A percentile compares a stretch with the other conserved stretches of the same genome.
Conservation (phyloP, 106 monocot species). For the Dendrobium nobile region DNA sequence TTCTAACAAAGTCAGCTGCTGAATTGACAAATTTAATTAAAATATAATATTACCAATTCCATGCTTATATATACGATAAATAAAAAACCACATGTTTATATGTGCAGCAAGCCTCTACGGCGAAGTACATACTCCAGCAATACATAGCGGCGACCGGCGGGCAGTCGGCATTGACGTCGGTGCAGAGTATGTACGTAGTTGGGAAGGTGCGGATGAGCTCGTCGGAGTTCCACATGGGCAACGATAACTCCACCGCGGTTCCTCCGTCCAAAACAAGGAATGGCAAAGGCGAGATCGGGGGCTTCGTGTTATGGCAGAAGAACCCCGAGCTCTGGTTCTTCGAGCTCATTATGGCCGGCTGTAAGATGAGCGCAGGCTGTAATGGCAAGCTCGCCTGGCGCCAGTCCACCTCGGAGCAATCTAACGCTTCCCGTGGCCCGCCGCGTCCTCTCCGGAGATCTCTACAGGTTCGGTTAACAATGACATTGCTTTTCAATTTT, state of each 20-base stretch:
- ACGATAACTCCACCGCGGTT: slow-evolving; percentile 15
- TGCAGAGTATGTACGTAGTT: slow-evolving; percentile 56
- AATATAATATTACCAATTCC: too few species aligned
- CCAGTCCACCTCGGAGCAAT: slow-evolving; percentile 48
- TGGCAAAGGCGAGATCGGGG: slow-evolving; percentile 55
- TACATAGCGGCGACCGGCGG: slow-evolving; percentile 70
- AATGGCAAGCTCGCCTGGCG: slow-evolving; percentile 60
- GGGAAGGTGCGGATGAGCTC: slow-evolving; percentile 66
- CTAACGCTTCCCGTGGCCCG: slow-evolving; percentile 49
- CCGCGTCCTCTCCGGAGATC: slow-evolving; percentile 54
- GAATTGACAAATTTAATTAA: too few species aligned
- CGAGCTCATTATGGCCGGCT: slow-evolving; percentile 63
- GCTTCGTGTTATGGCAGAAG: slow-evolving; percentile 70
- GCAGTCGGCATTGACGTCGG: slow-evolving; percentile 43
- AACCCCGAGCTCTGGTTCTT: slow-evolving; percentile 63
- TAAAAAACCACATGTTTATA: too few species aligned
- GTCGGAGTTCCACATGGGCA: slow-evolving; percentile 50
- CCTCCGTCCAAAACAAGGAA: neutral
- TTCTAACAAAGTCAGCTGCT: too few species aligned
- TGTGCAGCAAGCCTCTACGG: slow-evolving; percentile 56
- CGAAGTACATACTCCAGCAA: slow-evolving; percentile 69
- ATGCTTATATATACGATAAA: too few species aligned
- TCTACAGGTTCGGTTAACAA: slow-evolving; percentile 27
- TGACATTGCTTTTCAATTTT: too few species aligned
- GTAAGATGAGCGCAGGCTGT: slow-evolving; percentile 67